phyloP scores from a whole-genome alignment of 2,329 filamentous ascomycete species.

The Alternaria ethzedia region DNA sequence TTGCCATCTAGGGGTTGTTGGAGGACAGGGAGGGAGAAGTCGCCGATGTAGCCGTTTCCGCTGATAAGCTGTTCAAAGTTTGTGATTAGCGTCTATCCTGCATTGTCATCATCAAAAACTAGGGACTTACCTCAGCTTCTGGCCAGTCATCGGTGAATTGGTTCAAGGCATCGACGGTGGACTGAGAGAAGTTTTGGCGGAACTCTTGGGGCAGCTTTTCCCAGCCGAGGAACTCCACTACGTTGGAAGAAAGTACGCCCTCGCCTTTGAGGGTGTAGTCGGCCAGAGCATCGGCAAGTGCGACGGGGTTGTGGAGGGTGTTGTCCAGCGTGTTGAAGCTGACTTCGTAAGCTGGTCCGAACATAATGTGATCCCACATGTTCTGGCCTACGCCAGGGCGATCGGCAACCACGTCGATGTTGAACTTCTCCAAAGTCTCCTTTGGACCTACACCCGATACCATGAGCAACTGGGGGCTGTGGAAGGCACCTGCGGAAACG shows the following conservation, averaged over 20 bases:
- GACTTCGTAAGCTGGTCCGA: slow-evolving; percentile 12
- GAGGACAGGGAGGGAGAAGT: not conserved
- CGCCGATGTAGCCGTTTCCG: not conserved
- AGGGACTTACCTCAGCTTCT: not conserved
- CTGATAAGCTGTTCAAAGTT: not conserved
- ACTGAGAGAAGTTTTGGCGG: not conserved
- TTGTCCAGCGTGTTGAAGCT: not conserved
- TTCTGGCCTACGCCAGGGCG: slow-evolving; percentile 32
- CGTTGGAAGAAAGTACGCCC: not conserved
- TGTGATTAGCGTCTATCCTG: not conserved
- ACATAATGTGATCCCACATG: slow-evolving; percentile 20
- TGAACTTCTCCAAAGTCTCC: slow-evolving; percentile 13
- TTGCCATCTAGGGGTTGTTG: not conserved
- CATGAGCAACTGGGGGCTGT: slow-evolving; percentile 45
- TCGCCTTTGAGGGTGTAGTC: not conserved
- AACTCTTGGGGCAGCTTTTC: not conserved
- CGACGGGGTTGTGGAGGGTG: not conserved
- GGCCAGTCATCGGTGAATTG: not conserved
- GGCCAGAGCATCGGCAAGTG: not conserved
- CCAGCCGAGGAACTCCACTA: not conserved
- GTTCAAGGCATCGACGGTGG: not conserved
- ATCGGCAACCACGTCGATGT: slow-evolving; percentile 27
- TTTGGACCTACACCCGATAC: slow-evolving; percentile 45
- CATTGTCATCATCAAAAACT: not conserved
- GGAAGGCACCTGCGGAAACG: not conserved